phyloP scores from a whole-genome alignment of 371 early-diverging fungal genomes.

The Polyrhizophydium stewartii region DNA sequence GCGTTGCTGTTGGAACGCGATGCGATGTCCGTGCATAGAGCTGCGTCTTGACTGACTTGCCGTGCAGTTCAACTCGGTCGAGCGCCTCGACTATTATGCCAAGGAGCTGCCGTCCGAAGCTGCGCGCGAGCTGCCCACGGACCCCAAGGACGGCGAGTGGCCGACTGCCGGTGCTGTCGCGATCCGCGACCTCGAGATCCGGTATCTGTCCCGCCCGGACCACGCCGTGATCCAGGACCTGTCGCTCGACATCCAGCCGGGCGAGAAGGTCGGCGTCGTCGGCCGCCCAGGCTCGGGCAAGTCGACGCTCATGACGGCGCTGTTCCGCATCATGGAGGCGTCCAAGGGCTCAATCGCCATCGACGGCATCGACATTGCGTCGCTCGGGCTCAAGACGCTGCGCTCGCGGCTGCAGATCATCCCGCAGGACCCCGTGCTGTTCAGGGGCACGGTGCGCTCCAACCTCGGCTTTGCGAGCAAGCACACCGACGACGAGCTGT shows the following conservation, averaged over 20 bases:
- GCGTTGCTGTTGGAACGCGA: too few species aligned
- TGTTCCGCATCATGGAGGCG: slow-evolving; percentile 51
- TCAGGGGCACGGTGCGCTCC: slow-evolving; percentile 34
- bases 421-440: slow-evolving; percentile 48
- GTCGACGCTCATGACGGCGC: slow-evolving; percentile 1
- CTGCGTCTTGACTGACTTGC: too few species aligned
- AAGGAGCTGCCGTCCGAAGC: slow-evolving; percentile 6
- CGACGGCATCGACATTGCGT: slow-evolving; percentile 36
- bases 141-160: slow-evolving; percentile 29
- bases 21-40: too few species aligned
- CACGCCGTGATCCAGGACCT: slow-evolving; percentile 35
- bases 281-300: slow-evolving; percentile 46
- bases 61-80: slow-evolving; percentile 27
- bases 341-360: slow-evolving; percentile 43
- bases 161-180: slow-evolving; percentile 53
- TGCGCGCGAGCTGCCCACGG: not conserved
- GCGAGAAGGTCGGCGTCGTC: slow-evolving; percentile 59
- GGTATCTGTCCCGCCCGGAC: slow-evolving; percentile 6
- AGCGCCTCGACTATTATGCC: slow-evolving; percentile 53
- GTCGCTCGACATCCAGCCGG: slow-evolving; percentile 41
- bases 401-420: slow-evolving; percentile 16
- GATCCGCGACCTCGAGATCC: slow-evolving; percentile 21
- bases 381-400: slow-evolving; percentile 5
- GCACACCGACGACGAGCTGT: slow-evolving; percentile 29
- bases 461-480: slow-evolving; percentile 33